Evolutionary conservation across 805 yeast genomes (phyloP), one percentile per base, ranked within the genome.

Genomic region (Candida palmyrensis): DNA sequence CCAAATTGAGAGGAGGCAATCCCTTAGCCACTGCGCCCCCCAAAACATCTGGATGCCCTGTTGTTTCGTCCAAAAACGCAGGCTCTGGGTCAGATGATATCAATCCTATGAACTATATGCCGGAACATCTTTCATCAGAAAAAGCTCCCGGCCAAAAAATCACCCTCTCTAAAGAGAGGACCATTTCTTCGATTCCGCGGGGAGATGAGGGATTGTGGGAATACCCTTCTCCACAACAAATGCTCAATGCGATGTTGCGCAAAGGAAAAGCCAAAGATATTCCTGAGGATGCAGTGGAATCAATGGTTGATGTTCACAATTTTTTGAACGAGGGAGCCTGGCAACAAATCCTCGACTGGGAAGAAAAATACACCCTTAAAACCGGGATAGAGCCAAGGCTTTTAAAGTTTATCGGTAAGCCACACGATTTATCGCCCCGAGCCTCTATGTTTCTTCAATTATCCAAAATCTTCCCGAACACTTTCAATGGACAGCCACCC

Each of bases 171-270:
- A 85, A 92, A 0, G 85, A 82, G 27, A 76, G 96, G 46, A 82
- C 95, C 2, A 57, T 79, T 24, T 86, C 96, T 11, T 62, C 86
- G 2, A 92, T 92, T 33, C 98, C 98, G 14, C 73, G 86, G 42
- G 97, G 97, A 18, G 74, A 67, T 18, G 78, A 77, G 40, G 95
- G 95, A 2, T 77, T 80, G 30, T 92, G 99, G 99, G 98, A 92
- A 60, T 92, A 92, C 54, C 99, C 99, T 2, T 86, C 96, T 2
- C 98, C 99, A 1, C 98, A 92, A 60, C 99, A 92, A 56, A 92
- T 92, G 99, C 79, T 88, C 44, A 89, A 90, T 51, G 99, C 99
- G 9, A 90, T 92, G 97, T 64, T 88, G 18, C 77, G 90, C 43
- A 92, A 92, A 63, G 96, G 96, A 14, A 90, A 92, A 50, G 79